Evolutionary conservation across 257 asterid species (phyloP), one percentile per base, ranked within the genome.

Genomic region (Forsythia viridissima): DNA sequence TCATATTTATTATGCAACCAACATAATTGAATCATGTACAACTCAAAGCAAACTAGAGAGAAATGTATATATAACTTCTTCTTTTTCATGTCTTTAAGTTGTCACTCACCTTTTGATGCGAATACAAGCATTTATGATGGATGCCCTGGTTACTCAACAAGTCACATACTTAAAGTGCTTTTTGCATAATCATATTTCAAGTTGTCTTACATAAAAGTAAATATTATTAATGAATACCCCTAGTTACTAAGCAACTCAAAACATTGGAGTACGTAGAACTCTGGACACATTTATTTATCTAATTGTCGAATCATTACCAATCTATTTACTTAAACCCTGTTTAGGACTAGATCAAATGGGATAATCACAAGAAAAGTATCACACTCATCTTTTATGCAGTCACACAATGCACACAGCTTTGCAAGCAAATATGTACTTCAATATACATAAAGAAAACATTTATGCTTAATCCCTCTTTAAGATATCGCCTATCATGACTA

Each of bases 301-400:
- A 63, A 63, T 11, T 63, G 70, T 4, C 7, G 2, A 63, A n/a
- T 63, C 38, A 20, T 20, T 30, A 30, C 1, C 34, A 30, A 0
- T 30, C 34, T 30, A 63, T 63, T 63, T 63, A 63, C 70, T 63
- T 63, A 63, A 63, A 63, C 70, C 12, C 12, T 20, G 3, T 63
- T 21, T 20, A 63, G 12, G 70, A 63, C 8, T 63, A 63, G 70
- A 63, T 63, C 70, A 63, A 63, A 63, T 39, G 13, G 38, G 36
- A 63, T 21, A 63, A 63, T 63, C 70, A 63, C 70, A 63, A 63
- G 70, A 63, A 63, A 21, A 63, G 70, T 8, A 63, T 63, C 70
- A 63, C 38, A 63, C 70, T 63, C 30, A 63, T 63, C 30, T 18
- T 63, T 63, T 63, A 63, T 63, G 70, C 70, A 63, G 11, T 2